Percentiles rank a stretch among this genome's conserved stretches.
Evolutionary conservation across 495 filamentous ascomycete genomes (phyloP).

Genomic region (Daldinia bambusicola): DNA sequence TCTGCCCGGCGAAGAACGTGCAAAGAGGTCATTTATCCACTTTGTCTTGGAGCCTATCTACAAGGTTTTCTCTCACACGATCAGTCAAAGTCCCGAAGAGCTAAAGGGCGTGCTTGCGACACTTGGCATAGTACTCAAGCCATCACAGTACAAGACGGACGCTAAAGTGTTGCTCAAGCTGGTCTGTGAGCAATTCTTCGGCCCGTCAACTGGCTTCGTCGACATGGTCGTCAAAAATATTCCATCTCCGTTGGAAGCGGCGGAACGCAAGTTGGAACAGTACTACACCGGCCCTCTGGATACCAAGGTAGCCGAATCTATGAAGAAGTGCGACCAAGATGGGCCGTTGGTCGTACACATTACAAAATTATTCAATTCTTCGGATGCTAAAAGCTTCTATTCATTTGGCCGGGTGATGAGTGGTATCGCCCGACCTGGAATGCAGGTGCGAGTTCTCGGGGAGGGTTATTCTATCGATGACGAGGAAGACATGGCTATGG

Average conservation of each 20-base stretch:
- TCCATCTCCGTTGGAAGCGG: constrained; percentile 85
- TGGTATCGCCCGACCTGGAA: constrained; percentile 83
- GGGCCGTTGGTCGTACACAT: constrained; percentile 90
- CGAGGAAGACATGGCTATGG: constrained; percentile 94
- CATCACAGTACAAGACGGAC: constrained; percentile 88
- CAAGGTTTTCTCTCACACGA: constrained; percentile 95
- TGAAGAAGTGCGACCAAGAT: constrained; percentile 85
- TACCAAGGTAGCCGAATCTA: constrained; percentile 80
- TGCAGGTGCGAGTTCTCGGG: constrained; percentile 89
- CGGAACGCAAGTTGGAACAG: constrained; percentile 75
- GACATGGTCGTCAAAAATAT: constrained; percentile 95
- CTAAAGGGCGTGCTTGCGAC: constrained; percentile 81
- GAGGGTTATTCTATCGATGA: constrained; percentile 97
- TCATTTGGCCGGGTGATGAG: constrained; percentile 94
- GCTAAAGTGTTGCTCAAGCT: constrained; percentile 88
- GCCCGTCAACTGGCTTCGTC: constrained; percentile 87
- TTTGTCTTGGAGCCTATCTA: constrained; percentile 97
- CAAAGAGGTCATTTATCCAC: constrained; percentile 89
- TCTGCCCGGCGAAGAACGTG: constrained; percentile 71
- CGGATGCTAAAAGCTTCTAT: constrained; percentile 87
- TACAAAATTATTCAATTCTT: constrained; percentile 89
- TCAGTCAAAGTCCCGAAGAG: constrained; percentile 89
- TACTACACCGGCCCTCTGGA: constrained; percentile 98
- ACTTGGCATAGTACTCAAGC: constrained; percentile 86
- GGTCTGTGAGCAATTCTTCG: constrained; percentile 96